Evolutionary conservation across 1,139 yeast species (phyloP), one percentile per base, ranked within the genome.

Genomic region (Yamadazyma atmosphaerica): DNA sequence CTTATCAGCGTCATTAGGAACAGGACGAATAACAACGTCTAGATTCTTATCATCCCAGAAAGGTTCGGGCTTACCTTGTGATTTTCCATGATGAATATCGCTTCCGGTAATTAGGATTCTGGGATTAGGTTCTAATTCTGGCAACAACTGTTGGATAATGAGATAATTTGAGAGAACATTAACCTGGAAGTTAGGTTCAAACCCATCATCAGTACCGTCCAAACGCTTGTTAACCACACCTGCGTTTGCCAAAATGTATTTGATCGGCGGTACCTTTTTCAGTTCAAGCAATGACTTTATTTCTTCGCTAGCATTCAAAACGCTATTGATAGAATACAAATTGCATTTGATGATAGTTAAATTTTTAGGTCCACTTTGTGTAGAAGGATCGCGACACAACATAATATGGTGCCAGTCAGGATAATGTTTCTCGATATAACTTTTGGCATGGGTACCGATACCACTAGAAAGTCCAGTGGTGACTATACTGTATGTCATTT

Each of bases 301-400:
- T 32, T 38, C n/a, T 5, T 19, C 12, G 2, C 22, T 19, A 8
- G 44, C 44, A 9, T 25, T 15, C 10, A 21, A 22, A 15, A 32
- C 26, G 33, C 40, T 41, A 6, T 23, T 15, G 13, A 41, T 33
- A 9, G 44, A 41, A 9, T 16, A 5, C n/a, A 39, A 24, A 16
- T 41, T 40, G 23, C 44, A 41, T 22, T 39, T 13, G 8, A 41
- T 30, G 16, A 26, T n/a, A n/a, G n/a, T n/a, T n/a, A n/a, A n/a
- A n/a, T n/a, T n/a, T n/a, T n/a, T n/a, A n/a, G n/a, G n/a, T n/a
- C n/a, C n/a, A n/a, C n/a, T n/a, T n/a, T n/a, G n/a, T n/a, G n/a
- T n/a, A n/a, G n/a, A n/a, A n/a, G n/a, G n/a, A n/a, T n/a, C n/a
- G n/a, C n/a, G n/a, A n/a, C n/a, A n/a, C n/a, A n/a, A n/a, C n/a